Conservation (phyloP, 768 basidiomycete genomes). For the Lactifluus subvellereus region DNA sequence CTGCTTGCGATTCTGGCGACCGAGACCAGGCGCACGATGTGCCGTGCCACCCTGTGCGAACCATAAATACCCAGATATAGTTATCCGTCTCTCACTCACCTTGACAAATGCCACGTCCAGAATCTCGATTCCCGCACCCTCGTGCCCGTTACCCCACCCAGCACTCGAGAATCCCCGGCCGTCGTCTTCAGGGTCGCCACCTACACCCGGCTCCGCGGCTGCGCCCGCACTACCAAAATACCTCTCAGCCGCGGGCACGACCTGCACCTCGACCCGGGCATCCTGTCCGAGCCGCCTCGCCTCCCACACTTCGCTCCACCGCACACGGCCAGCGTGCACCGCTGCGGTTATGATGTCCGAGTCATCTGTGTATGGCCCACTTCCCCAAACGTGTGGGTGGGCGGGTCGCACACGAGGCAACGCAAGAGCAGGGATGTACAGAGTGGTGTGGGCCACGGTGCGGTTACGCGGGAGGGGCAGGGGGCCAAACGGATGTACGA, state of each 20-base stretch:
- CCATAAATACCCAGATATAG: not conserved
- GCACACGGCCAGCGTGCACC: constrained; percentile 53
- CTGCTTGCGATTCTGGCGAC: constrained; percentile 57
- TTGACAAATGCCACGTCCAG: constrained; percentile 56
- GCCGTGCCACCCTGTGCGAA: constrained; percentile 44
- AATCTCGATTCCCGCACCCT: constrained; percentile 71
- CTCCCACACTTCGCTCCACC: constrained; percentile 38
- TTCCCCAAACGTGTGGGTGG: constrained; percentile 65
- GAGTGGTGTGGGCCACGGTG: constrained; percentile 35
- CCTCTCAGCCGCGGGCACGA: constrained; percentile 40
- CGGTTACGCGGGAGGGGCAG: constrained; percentile 42
- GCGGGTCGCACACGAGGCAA: constrained; percentile 51
- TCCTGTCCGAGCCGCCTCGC: constrained; percentile 38
- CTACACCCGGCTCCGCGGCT: constrained; percentile 8
- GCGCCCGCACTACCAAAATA: constrained; percentile 42
- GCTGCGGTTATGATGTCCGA: constrained; percentile 66
- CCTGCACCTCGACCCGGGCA: constrained; percentile 37
- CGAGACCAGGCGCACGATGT: constrained; percentile 43
- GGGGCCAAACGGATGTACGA: constrained; percentile 50
- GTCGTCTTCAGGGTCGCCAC: constrained; percentile 44
- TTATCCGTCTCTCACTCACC: constrained; percentile 36
- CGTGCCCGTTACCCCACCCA: constrained; percentile 74
- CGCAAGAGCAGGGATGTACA: constrained; percentile 54
- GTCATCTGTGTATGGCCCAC: constrained; percentile 66
- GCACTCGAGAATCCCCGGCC: constrained; percentile 58